Evolutionary conservation across 306 rosid species (phyloP).

Genomic region (Quercus engelmannii): DNA sequence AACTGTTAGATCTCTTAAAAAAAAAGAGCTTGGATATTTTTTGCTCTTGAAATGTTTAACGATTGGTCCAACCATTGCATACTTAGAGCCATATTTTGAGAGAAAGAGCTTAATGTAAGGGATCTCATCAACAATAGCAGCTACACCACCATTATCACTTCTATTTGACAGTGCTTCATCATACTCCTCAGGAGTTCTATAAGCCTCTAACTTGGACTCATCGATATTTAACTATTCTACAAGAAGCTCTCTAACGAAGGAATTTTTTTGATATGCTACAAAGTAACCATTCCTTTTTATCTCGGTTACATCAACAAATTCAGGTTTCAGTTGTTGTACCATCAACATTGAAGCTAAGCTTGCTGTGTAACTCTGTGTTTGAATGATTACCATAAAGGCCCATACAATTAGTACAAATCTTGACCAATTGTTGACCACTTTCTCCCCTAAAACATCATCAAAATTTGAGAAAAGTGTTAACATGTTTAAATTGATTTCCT

Average conservation of each 20-base stretch:
- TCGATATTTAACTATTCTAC: neutral
- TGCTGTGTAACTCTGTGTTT: constrained; percentile 41
- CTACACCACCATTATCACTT: constrained; percentile 26
- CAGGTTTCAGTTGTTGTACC: constrained; percentile 23
- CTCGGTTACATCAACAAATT: constrained; percentile 4
- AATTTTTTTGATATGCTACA: constrained; percentile 12
- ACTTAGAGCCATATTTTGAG: constrained; percentile 2
- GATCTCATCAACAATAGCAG: constrained; percentile 25
- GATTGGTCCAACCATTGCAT: constrained; percentile 23
- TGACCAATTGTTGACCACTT: constrained; percentile 27
- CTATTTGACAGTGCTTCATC: constrained; percentile 15
- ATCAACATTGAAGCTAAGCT: constrained; percentile 30
- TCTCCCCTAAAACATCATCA: constrained; percentile 15
- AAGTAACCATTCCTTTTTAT: constrained; percentile 1
- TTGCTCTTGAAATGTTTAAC: no score
- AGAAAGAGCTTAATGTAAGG: constrained; percentile 11
- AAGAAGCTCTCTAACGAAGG: neutral
- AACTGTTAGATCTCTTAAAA: no score
- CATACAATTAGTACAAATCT: constrained; percentile 33
- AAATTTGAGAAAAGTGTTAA: no score
- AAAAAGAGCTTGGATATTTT: no score
- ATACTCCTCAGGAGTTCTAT: neutral
- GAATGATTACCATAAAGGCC: constrained; percentile 32
- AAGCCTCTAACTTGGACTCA: neutral
- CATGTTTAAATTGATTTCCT: no score